Percentiles rank a stretch among this genome's conserved stretches.
Evolutionary conservation across 208 protist genomes (phyloP).

Genomic region (Acanthamoeba triangularis): DNA sequence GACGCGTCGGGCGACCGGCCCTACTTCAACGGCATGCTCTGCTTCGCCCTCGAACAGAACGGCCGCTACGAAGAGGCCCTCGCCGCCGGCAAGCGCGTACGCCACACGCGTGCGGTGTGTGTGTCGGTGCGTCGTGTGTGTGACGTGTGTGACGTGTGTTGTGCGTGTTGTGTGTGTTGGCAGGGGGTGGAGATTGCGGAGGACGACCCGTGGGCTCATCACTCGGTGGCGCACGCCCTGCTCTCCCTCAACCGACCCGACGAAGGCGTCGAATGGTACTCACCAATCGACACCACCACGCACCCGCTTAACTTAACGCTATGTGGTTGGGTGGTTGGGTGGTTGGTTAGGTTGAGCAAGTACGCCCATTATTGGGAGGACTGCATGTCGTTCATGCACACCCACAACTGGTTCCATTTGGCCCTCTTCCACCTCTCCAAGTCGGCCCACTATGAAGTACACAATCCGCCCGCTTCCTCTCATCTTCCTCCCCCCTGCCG

Average conservation of each 20-base stretch:
- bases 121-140: too few species aligned
- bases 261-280: conserved; percentile 57
- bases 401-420: conserved; percentile 69
- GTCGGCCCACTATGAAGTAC: background rate
- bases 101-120: background rate
- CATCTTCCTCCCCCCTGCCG: background rate
- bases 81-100: background rate
- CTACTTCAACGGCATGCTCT: conserved; percentile 66
- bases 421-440: conserved; percentile 46
- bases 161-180: background rate
- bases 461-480: background rate
- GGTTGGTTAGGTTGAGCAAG: conserved; percentile 47
- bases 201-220: conserved; percentile 46
- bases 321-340: too few species aligned
- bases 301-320: too few species aligned
- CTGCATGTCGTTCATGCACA: conserved; percentile 69
- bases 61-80: conserved; percentile 39
- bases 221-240: conserved; percentile 51
- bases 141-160: background rate
- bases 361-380: conserved; percentile 40
- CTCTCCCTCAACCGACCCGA: background rate
- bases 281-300: background rate
- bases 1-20: background rate
- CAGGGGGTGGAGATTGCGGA: background rate
- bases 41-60: conserved; percentile 70